These are phyloP conservation scores for Petunia secreta DNA, from an alignment of 257 asterid genomes.

Conservation along the genomic window DNA sequence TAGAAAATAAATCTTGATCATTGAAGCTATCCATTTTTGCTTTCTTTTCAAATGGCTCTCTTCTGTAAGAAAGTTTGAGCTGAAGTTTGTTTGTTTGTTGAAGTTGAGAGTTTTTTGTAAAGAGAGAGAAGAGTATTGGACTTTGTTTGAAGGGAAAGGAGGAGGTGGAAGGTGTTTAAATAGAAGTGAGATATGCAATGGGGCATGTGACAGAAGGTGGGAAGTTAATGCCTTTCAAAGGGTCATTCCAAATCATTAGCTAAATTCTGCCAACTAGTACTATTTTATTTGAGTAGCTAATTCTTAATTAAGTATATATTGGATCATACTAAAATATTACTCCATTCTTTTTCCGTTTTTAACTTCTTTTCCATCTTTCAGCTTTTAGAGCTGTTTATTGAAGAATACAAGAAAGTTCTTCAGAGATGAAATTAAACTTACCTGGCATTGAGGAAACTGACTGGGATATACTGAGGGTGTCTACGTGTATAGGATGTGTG, in stretches of 20 bases:
- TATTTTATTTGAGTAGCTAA: slow-evolving; percentile 34
- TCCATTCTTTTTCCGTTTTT: background rate
- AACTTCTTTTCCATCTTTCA: background rate
- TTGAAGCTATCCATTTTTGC: background rate
- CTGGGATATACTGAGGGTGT: slow-evolving; percentile 24
- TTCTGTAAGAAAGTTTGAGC: background rate
- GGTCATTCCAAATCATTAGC: slow-evolving; percentile 57
- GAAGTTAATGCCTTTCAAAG: slow-evolving; percentile 39
- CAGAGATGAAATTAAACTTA: slow-evolving; percentile 26
- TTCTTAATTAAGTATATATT: slow-evolving; percentile 17
- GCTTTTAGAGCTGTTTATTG: background rate
- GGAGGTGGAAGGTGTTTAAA: slow-evolving; percentile 48
- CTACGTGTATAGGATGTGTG: slow-evolving; percentile 50
- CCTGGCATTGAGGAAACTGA: slow-evolving; percentile 47
- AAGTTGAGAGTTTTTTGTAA: slow-evolving; percentile 6
- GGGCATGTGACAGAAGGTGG: slow-evolving; percentile 54
- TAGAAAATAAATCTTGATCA: slow-evolving; percentile 18
- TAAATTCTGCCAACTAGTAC: slow-evolving; percentile 34
- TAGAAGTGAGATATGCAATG: slow-evolving; percentile 46
- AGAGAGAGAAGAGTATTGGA: slow-evolving; percentile 28
- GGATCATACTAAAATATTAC: background rate
- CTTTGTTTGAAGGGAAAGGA: slow-evolving; percentile 37
- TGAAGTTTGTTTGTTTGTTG: background rate
- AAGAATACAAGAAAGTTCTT: slow-evolving; percentile 25
- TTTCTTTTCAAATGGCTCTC: background rate